Base-by-base conservation (phyloP, 2,329 filamentous ascomycete genomes). In the Neoscytalidium dimidiatum region DNA sequence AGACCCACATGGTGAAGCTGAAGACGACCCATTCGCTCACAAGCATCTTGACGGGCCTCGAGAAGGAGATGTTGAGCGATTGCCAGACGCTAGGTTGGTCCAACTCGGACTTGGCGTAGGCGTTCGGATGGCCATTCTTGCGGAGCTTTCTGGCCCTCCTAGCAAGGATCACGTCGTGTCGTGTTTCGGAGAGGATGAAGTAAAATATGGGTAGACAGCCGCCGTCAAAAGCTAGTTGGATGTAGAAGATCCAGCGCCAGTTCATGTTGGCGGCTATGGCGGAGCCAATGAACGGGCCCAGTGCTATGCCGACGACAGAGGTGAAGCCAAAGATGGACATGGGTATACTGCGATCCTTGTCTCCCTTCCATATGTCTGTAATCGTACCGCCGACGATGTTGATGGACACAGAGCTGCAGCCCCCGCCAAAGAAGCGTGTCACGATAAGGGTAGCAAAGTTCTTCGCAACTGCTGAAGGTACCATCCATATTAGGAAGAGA, bases 381-480 rank as follows among this genome's bases (percentile, higher is more conserved):
- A 77, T 71, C 7, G 75, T 75, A 1, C 73, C 73, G 33, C 72
- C 71, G 0, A 73, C 75, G 52, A 75, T 75, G 43, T 82, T 81
- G 41, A 80, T 79, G 1, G 79, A 74, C 1, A 80, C 77, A 0
- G 78, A 80, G 1, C 79, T 79, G 26, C 75, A 78, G 1, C 79
- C 77, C 1, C 81, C 81, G 3, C 78, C 78, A 38, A 83, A 78
- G 61, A 82, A 79, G 0, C 81, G 74, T 2, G 78, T 79, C 0
- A 81, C 72, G 2, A 82, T 75, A 3, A 82, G 66, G 0, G 80
- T 82, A 0, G 80, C 79, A 61, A 80, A 82, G 61, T 82, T 82
- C 4, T 75, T 71, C 2, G 80, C 79, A 35, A 81, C 73, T 0
- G 78, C 79, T 21, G 79, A 80, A 3, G 77, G 76, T 38, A 82